phyloP scores from a whole-genome alignment of 306 rosid species.

The Vigna reflexopilosa region DNA sequence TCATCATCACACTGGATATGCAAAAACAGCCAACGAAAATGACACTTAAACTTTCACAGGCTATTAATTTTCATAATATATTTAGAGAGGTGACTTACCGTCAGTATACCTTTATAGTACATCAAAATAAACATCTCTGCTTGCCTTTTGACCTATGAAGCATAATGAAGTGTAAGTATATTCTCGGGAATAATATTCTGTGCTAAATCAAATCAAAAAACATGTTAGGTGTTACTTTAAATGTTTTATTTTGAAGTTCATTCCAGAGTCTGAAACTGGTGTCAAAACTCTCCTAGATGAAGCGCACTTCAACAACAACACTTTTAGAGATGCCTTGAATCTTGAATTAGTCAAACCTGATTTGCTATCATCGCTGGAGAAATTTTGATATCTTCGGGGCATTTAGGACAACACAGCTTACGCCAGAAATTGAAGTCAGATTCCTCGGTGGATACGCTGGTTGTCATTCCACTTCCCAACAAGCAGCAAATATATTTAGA shows the following conservation, averaged over 20 bases:
- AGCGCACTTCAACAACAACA: slow-evolving; percentile 16
- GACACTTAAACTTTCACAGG: slow-evolving; percentile 3
- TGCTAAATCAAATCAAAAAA: slow-evolving; percentile 28
- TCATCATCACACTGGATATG: slow-evolving; percentile 90
- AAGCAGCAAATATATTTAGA: slow-evolving; percentile 64
- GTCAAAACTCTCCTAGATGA: slow-evolving; percentile 18
- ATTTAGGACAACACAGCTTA: slow-evolving; percentile 72
- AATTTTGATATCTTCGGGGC: slow-evolving; percentile 74
- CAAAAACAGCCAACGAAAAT: slow-evolving; percentile 20
- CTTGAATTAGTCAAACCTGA: slow-evolving; percentile 59
- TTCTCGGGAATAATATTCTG: slow-evolving; percentile 21
- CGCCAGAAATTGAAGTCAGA: slow-evolving; percentile 68
- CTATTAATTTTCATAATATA: slow-evolving; percentile 23
- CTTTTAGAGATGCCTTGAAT: slow-evolving; percentile 6
- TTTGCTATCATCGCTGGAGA: slow-evolving; percentile 83
- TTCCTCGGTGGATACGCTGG: slow-evolving; percentile 51
- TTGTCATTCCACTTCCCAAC: slow-evolving; percentile 56
- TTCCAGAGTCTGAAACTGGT: slow-evolving; percentile 8
- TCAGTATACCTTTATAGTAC: slow-evolving; percentile 79
- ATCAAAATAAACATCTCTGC: slow-evolving; percentile 69
- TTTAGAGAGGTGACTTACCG: slow-evolving; percentile 56
- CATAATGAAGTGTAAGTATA: slow-evolving; percentile 34
- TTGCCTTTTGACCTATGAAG: slow-evolving; percentile 82
- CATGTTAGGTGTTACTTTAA: slow-evolving; percentile 11
- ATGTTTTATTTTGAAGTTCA: slow-evolving; percentile 15